Evolutionary conservation across 2,329 filamentous ascomycete genomes (phyloP), one percentile per base, ranked within the genome.

Genomic region (Exserohilum turcica): DNA sequence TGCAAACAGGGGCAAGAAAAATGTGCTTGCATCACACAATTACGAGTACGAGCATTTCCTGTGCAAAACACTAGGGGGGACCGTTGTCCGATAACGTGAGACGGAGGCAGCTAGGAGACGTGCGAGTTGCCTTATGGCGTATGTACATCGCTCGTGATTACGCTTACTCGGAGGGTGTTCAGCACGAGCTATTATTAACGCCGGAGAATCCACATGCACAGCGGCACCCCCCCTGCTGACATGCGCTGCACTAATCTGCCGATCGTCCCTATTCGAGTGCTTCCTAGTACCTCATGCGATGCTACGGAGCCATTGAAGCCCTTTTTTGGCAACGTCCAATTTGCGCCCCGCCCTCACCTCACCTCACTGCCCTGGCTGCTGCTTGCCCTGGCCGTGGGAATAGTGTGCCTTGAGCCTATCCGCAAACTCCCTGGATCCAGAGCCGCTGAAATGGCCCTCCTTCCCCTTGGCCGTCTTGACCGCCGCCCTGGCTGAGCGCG

Each of bases 391-490:
- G 18, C 42, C 36, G 39, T 52, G 39, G 43, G n/a, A n/a, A n/a
- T 58, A 54, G 35, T 60, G 58, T 24, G 39, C 57, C 43, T 44
- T 66, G 28, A 71, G 32, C 57, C 44, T 68, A 44, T 59, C 58
- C 18, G 65, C 66, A 44, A 68, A 60, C 5, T 63, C 43, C 40
- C 51, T 54, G 7, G 56, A 52, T 3, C 66, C 64, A 37, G 54
- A 42, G 24, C 33, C 49, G 42, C 48, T 60, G 31, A 70, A 71
- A 48, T 67, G 61, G 3, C 43, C 38, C 19, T 56, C 45, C 59
- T 70, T 70, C 7, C 61, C 58, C 15, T 53, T 51, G 44, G 44
- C 50, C 16, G 62, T 71, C 48, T 61, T 67, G 21, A 49, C 31
- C 19, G 57, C 59, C 31, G 50, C 53, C 39, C 59, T 61, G 12